These are phyloP conservation scores for Ascochyta pisi DNA, from an alignment of 2,329 filamentous ascomycete genomes.

Conservation along the genomic window DNA sequence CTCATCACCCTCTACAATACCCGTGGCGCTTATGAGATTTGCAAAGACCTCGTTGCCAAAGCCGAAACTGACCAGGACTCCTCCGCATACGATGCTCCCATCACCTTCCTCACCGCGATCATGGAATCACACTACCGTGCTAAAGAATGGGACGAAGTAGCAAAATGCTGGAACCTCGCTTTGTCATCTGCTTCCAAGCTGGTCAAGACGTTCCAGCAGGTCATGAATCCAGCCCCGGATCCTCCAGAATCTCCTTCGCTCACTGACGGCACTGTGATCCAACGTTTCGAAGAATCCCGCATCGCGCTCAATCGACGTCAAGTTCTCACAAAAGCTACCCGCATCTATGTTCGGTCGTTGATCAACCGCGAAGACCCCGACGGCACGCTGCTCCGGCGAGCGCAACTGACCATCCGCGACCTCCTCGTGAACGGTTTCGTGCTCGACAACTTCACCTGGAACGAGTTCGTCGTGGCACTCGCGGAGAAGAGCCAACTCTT, in stretches of 20 bases:
- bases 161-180: conserved; percentile 70
- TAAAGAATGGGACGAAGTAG: conserved; percentile 65
- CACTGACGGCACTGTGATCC: conserved; percentile 28
- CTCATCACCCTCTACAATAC: conserved; percentile 63
- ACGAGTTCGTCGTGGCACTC: conserved; percentile 74
- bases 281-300: conserved; percentile 26
- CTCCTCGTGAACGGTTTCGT: conserved; percentile 72
- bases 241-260: conserved; percentile 25
- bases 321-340: conserved; percentile 58
- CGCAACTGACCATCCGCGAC: conserved; percentile 54
- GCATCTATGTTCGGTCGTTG: conserved; percentile 61
- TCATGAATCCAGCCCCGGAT: conserved; percentile 43
- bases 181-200: conserved; percentile 60
- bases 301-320: conserved; percentile 53
- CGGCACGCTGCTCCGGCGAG: conserved; percentile 33
- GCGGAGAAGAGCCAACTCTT: conserved; percentile 64
- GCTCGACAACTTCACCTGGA: conserved; percentile 81
- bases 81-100: conserved; percentile 29
- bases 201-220: conserved; percentile 40
- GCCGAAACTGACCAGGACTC: conserved; percentile 24
- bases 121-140: conserved; percentile 71
- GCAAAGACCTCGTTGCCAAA: conserved; percentile 37
- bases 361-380: conserved; percentile 57
- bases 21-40: conserved; percentile 53
- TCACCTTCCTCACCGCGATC: conserved; percentile 59